phyloP scores from a whole-genome alignment of 73 alveolate genomes.

The Paramecium tetraurelia region DNA sequence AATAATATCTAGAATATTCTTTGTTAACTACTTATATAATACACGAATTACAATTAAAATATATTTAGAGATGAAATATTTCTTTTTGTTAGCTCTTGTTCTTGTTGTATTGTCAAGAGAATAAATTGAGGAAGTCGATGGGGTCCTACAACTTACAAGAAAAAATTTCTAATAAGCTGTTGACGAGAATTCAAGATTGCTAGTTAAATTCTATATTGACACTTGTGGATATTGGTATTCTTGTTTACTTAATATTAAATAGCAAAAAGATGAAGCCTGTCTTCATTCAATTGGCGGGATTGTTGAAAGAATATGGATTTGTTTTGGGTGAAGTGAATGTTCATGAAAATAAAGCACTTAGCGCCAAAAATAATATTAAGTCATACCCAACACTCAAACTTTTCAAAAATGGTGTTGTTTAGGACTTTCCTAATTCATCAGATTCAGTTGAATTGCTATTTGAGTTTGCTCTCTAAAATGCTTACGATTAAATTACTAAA shows the following conservation, averaged over 20 bases:
- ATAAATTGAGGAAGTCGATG: neutral
- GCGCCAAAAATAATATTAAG: neutral
- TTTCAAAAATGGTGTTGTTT: neutral
- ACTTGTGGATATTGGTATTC: conserved; percentile 11
- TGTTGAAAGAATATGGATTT: conserved; percentile 13
- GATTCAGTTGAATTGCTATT: neutral
- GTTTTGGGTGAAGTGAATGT: conserved; percentile 21
- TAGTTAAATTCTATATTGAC: conserved; percentile 1
- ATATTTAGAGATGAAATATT: neutral
- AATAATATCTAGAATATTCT: neutral
- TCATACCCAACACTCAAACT: conserved; percentile 4
- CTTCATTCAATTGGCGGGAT: neutral
- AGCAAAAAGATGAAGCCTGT: conserved; percentile 36
- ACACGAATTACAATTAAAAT: neutral
- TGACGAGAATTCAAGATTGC: neutral
- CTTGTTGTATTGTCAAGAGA: neutral
- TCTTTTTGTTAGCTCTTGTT: neutral
- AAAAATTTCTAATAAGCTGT: conserved; percentile 3
- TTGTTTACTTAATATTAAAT: neutral
- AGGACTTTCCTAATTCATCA: neutral
- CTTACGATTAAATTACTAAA: neutral
- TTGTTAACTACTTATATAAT: neutral
- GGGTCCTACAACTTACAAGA: neutral
- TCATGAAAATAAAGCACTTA: neutral
- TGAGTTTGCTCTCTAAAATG: neutral